A percentile compares a stretch with the other conserved stretches of the same genome.
phyloP scores from a whole-genome alignment of 345 rosid species.

The Hevea brasiliensis region DNA sequence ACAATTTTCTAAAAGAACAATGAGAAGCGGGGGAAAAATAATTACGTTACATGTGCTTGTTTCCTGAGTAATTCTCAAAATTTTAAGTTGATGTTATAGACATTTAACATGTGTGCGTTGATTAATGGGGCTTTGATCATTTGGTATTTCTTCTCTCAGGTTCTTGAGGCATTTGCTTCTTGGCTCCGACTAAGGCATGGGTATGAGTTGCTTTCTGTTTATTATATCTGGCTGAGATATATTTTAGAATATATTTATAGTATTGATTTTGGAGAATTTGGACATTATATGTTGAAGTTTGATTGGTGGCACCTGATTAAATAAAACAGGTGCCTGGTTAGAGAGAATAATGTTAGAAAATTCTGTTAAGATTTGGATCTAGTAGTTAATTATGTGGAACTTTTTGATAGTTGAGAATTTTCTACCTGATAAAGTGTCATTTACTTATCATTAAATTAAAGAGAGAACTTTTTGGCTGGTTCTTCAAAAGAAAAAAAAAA shows the following conservation, averaged over 20 bases:
- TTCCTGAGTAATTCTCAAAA: not conserved
- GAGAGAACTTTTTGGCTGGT: not conserved
- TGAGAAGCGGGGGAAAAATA: not conserved
- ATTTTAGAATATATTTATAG: not conserved
- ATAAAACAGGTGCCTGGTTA: not conserved
- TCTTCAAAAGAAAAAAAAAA: not conserved
- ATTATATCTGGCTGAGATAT: not conserved
- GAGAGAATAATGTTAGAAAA: not conserved
- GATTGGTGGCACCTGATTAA: not conserved
- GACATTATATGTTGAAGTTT: conserved; percentile 1
- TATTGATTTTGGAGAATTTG: conserved; percentile 1
- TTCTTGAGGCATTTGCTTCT: conserved; percentile 97
- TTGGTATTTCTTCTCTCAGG: conserved; percentile 50
- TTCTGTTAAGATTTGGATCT: not conserved
- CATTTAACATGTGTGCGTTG: not conserved
- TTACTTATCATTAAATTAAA: conserved; percentile 1
- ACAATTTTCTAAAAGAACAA: conserved; percentile 1
- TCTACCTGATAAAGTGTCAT: not conserved
- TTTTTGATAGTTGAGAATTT: not conserved
- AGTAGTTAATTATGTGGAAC: not conserved
- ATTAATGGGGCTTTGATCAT: conserved; percentile 22
- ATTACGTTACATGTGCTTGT: not conserved
- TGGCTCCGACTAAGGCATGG: conserved; percentile 94
- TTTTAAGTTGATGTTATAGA: conserved; percentile 5
- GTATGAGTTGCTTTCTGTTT: conserved; percentile 42